Conservation (phyloP, 2,329 filamentous ascomycete genomes). For the Cladosporium phlei region DNA sequence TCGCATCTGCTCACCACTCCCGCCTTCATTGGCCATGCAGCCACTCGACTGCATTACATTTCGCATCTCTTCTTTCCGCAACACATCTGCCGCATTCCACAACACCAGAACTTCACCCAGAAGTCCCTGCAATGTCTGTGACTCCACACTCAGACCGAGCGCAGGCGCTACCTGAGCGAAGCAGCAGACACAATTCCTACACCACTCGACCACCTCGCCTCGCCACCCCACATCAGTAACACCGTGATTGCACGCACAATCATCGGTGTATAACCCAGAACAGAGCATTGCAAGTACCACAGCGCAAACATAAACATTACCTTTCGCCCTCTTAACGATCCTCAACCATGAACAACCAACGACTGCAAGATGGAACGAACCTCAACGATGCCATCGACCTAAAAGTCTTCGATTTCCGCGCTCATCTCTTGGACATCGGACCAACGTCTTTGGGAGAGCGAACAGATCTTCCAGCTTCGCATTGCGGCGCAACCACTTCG, state of each 20-base stretch:
- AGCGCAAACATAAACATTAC: not conserved
- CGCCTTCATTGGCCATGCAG: slow-evolving; percentile 5
- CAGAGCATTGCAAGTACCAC: not conserved
- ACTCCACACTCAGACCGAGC: slow-evolving; percentile 3
- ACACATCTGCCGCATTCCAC: slow-evolving; percentile 7
- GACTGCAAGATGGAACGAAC: too few species aligned
- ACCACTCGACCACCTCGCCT: not conserved
- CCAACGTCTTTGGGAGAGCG: too few species aligned
- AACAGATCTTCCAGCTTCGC: too few species aligned
- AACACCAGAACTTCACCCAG: slow-evolving; percentile 1
- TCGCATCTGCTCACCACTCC: not conserved
- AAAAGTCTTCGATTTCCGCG: too few species aligned
- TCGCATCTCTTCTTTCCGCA: not conserved
- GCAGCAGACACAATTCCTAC: not conserved
- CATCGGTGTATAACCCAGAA: not conserved
- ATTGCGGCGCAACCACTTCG: too few species aligned
- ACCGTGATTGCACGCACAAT: not conserved
- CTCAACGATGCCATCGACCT: too few species aligned
- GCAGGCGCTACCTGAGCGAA: slow-evolving; percentile 4
- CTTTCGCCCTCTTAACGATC: too few species aligned
- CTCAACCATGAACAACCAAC: not conserved
- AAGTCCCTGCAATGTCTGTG: not conserved
- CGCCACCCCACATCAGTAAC: not conserved
- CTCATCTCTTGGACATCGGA: too few species aligned
- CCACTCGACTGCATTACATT: not conserved